Percentiles rank a stretch among this genome's conserved stretches.
Evolutionary conservation across 2,329 filamentous ascomycete genomes (phyloP).

Genomic region (Plectosphaerella cucumerina): DNA sequence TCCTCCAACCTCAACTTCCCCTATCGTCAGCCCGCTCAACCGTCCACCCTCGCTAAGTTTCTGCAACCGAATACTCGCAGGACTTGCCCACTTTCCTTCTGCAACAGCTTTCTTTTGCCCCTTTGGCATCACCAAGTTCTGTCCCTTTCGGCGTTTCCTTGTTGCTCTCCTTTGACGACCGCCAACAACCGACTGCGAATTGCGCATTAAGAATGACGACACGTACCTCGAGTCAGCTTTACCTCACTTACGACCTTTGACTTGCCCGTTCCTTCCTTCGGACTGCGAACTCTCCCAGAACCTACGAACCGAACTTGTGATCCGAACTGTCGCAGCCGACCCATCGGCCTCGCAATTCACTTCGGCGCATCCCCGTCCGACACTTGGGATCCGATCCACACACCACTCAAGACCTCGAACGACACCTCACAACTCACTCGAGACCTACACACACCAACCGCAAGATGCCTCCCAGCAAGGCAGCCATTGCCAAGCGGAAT

Average conservation of each 20-base stretch:
- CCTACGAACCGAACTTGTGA: background rate
- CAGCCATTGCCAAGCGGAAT: conserved; percentile 52
- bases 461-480: conserved; percentile 32
- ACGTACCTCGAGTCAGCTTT: background rate
- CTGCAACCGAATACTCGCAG: no score
- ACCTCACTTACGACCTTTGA: background rate
- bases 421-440: background rate
- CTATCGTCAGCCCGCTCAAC: background rate
- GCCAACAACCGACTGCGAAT: no score
- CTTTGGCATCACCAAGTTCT: no score
- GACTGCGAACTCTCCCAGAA: background rate
- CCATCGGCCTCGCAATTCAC: background rate
- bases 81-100: no score
- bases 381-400: background rate
- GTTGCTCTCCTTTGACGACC: no score
- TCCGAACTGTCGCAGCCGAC: background rate
- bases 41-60: background rate
- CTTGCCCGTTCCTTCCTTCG: background rate
- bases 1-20: background rate
- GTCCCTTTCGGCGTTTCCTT: no score
- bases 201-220: background rate
- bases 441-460: background rate
- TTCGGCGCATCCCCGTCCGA: background rate
- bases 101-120: no score
- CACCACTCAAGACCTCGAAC: background rate